Percentiles rank a stretch among this genome's conserved stretches.
phyloP scores from a whole-genome alignment of 75 land plant genomes.

The Pseudotsuga menziesii region DNA sequence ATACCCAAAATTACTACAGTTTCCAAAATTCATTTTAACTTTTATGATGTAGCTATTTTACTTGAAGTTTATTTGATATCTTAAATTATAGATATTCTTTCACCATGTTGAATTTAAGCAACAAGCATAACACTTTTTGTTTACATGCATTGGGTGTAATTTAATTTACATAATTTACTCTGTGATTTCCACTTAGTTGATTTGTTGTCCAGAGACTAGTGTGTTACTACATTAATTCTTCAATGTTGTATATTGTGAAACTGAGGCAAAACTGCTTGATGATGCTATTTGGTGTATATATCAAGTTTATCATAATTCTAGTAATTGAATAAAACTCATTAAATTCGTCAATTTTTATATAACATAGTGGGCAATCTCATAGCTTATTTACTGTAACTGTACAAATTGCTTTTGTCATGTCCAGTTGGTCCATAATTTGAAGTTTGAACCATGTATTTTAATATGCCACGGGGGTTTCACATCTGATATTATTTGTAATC shows the following conservation, averaged over 20 bases:
- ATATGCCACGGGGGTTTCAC: too few relatives aligned
- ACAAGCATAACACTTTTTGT: not conserved
- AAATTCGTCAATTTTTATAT: too few relatives aligned
- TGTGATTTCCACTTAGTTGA: too few relatives aligned
- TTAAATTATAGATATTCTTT: not conserved
- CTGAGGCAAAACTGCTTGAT: not conserved
- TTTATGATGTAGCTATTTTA: not conserved
- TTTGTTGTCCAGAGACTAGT: not conserved
- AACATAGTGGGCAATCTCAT: too few relatives aligned
- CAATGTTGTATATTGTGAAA: not conserved
- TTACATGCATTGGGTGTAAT: not conserved
- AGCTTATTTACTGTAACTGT: too few relatives aligned
- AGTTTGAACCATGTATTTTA: too few relatives aligned
- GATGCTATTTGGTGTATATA: not conserved
- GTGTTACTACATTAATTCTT: not conserved
- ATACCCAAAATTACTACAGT: not conserved
- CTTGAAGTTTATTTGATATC: too few relatives aligned
- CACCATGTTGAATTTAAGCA: not conserved
- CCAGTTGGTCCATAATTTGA: too few relatives aligned
- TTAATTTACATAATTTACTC: too few relatives aligned
- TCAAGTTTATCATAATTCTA: not conserved
- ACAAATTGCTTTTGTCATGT: too few relatives aligned
- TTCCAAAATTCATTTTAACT: not conserved
- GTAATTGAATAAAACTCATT: too few relatives aligned
- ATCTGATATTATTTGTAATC: too few relatives aligned